Base-by-base conservation (phyloP, 805 yeast species). In the Candida xiaguanensis region DNA sequence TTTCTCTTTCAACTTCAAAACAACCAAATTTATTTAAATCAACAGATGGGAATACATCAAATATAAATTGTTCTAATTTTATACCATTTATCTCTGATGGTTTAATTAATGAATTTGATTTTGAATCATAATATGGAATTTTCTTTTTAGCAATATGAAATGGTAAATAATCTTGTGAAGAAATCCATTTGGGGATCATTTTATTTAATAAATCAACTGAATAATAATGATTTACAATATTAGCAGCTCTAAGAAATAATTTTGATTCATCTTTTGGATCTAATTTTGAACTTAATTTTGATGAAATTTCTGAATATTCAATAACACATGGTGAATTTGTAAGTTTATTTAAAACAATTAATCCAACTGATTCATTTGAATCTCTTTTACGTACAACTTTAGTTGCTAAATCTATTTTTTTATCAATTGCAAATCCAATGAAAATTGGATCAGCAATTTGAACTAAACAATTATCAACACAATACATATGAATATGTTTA, bases 171-270 rank as follows among this genome's bases (percentile, higher is more conserved):
- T 73, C 67, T 53, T 78, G 79, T 23, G 83, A 75, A 3, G 75
- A 58, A 47, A 78, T 74, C 96, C 96, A 90, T 20, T 67, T 55
- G 4, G 84, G 82, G 44, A 89, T 70, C 63, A 70, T 69, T 23
- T 64, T 48, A 19, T 64, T 60, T 52, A 93, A 67, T 52, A 89
- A 76, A n/a, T 75, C 82, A 33, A 86, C 86, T 3, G 90, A 82
- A 63, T 91, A 93, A 63, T 90, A 93, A 63, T 93, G 99, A 59
- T 93, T 93, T 40, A 93, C 99, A 47, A 93, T 93, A 63, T 93
- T 93, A 18, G 96, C 99, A 3, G 98, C 96, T 50, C 98, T 77
- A 50, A 88, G 75, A 47, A 75, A 75, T 43, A 93, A 72, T 44
- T 82, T 68, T 34, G 51, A 36, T 5, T 49, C 23, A 13, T 81